Conservation (phyloP, 768 basidiomycete species). For the Pseudohyphozyma bogoriensis region DNA sequence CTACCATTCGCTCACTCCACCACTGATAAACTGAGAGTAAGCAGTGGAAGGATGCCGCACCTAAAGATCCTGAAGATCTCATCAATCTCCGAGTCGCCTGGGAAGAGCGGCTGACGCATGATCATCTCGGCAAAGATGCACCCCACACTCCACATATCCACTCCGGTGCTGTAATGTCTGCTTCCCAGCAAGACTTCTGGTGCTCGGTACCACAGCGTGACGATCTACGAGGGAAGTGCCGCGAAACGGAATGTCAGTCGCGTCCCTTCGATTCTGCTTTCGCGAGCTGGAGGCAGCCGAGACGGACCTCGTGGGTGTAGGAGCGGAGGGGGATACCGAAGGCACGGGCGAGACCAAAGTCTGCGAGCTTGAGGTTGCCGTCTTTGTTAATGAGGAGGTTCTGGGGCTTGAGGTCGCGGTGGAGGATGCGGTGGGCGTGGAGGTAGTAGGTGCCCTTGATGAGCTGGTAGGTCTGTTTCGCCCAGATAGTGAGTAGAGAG, state of each 20-base stretch:
- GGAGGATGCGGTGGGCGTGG: constrained; percentile 90
- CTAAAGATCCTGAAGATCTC: constrained; percentile 99
- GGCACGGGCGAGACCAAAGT: constrained; percentile 90
- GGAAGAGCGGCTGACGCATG: constrained; percentile 81
- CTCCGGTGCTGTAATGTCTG: constrained; percentile 90
- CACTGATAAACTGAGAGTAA: too few relatives aligned
- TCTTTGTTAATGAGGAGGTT: constrained; percentile 84
- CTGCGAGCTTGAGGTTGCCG: constrained; percentile 88
- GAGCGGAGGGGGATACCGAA: constrained; percentile 98
- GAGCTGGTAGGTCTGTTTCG: constrained; percentile 94
- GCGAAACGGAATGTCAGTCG: too few relatives aligned
- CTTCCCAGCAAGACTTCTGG: constrained; percentile 94
- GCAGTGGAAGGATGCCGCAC: too few relatives aligned
- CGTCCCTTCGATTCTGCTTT: too few relatives aligned
- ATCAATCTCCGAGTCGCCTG: constrained; percentile 92
- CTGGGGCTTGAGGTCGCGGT: constrained; percentile 79
- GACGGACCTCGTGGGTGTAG: constrained; percentile 89
- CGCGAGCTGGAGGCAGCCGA: neutral
- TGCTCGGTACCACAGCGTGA: constrained; percentile 97
- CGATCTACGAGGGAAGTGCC: constrained; percentile 53
- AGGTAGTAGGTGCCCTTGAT: constrained; percentile 83
- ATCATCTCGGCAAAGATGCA: constrained; percentile 99
- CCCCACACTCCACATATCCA: constrained; percentile 99
- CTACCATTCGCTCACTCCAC: too few relatives aligned
- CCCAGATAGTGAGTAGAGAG: neutral